These are phyloP conservation scores for Arabidopsis lyrata DNA, from an alignment of 441 rosid genomes.

Conservation along the genomic window DNA sequence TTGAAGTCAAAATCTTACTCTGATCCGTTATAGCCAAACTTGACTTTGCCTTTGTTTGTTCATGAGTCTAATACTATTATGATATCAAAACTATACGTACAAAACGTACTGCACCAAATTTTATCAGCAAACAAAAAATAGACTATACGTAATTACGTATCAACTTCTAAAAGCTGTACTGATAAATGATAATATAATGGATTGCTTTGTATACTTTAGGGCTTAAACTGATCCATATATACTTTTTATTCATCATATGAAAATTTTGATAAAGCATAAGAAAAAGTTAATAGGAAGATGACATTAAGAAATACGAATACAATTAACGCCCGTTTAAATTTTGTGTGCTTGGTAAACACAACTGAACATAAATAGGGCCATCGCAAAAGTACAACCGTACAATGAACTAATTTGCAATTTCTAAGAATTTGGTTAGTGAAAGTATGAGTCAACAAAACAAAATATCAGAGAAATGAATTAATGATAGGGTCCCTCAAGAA, in stretches of 20 bases:
- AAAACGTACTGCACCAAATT: too few species aligned
- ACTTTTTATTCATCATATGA: background rate
- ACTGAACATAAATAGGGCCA: too few species aligned
- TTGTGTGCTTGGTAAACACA: background rate
- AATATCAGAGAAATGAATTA: background rate
- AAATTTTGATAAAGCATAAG: too few species aligned
- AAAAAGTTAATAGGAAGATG: too few species aligned
- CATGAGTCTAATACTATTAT: background rate
- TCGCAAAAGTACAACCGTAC: conserved; percentile 25
- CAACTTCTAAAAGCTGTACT: background rate
- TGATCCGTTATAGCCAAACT: conserved; percentile 35
- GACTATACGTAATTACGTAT: too few species aligned
- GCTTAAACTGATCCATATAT: background rate
- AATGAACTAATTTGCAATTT: conserved; percentile 1
- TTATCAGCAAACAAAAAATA: too few species aligned
- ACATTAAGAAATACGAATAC: too few species aligned
- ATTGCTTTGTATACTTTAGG: too few species aligned
- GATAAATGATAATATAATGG: too few species aligned
- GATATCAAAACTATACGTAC: background rate
- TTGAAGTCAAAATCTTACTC: conserved; percentile 41
- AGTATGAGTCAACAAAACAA: conserved; percentile 16
- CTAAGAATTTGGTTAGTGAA: conserved; percentile 4
- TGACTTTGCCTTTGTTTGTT: conserved; percentile 32
- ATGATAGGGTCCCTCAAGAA: conserved; percentile 32
- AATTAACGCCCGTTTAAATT: too few species aligned